Conservation (phyloP, 805 yeast genomes). For the Hyphopichia homilentoma region DNA sequence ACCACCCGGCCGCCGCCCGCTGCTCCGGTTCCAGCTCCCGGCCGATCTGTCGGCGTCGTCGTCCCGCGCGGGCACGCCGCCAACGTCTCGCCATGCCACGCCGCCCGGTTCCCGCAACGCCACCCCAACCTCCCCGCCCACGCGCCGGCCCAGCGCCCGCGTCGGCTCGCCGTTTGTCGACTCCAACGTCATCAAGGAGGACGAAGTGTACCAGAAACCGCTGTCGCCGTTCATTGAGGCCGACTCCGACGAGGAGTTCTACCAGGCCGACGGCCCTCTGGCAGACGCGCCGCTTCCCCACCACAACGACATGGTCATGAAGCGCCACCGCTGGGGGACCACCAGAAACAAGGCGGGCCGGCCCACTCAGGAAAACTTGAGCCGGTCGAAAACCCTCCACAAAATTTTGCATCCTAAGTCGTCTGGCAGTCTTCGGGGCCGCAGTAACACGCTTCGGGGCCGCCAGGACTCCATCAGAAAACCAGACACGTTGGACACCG, state of each 20-base stretch:
- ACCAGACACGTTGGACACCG: conserved; percentile 18
- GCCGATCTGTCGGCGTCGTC: conserved; percentile 6
- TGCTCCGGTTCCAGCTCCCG: conserved; percentile 31
- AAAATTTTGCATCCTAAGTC: conserved; percentile 27
- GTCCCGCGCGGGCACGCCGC: conserved; percentile 2
- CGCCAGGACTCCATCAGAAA: conserved; percentile 14
- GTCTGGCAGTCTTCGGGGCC: conserved; percentile 11
- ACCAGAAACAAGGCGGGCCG: conserved; percentile 70
- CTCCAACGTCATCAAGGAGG: conserved; percentile 18
- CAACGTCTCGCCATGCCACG: conserved; percentile 1
- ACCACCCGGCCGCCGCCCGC: conserved; percentile 14
- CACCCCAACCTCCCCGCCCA: conserved; percentile 10
- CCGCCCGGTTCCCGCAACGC: conserved; percentile 1
- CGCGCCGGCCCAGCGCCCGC: conserved; percentile 5
- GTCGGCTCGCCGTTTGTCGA: conserved; percentile 29
- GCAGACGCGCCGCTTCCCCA: conserved; percentile 1
- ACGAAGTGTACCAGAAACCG: conserved; percentile 22
- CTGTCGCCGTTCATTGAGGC: conserved; percentile 25
- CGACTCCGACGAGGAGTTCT: conserved; percentile 13
- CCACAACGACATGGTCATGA: conserved; percentile 56
- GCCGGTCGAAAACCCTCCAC: conserved; percentile 58
- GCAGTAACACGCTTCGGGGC: conserved; percentile 7
- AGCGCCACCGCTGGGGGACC: conserved; percentile 89
- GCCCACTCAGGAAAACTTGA: conserved; percentile 46
- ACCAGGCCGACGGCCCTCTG: conserved; percentile 1